phyloP scores from a whole-genome alignment of 371 early-diverging fungal genomes.

The Conidiobolus coronatus region DNA sequence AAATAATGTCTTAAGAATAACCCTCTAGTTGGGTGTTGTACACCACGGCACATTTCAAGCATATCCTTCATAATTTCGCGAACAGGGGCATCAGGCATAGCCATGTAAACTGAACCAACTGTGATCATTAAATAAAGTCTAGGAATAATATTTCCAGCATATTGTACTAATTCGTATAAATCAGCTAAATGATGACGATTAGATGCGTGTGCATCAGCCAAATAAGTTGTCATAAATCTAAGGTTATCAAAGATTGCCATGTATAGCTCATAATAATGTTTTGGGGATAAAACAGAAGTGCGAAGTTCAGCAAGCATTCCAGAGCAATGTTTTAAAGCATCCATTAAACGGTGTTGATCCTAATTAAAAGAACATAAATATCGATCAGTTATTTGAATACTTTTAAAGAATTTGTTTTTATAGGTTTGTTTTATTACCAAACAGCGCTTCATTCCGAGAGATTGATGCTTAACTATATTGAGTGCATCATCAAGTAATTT shows the following conservation, averaged over 20 bases:
- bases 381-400: background rate
- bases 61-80: slow-evolving; percentile 90
- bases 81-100: slow-evolving; percentile 60
- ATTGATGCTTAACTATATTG: slow-evolving; percentile 62
- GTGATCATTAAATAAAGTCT: slow-evolving; percentile 94
- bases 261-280: slow-evolving; percentile 94
- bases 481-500: slow-evolving; percentile 65
- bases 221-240: slow-evolving; percentile 61
- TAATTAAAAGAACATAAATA: slow-evolving; percentile 8
- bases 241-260: slow-evolving; percentile 91
- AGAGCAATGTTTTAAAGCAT: slow-evolving; percentile 86
- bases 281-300: slow-evolving; percentile 78
- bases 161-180: slow-evolving; percentile 90
- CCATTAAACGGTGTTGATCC: slow-evolving; percentile 78
- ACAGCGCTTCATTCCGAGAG: slow-evolving; percentile 70
- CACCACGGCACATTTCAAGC: slow-evolving; percentile 92
- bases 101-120: slow-evolving; percentile 84
- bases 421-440: slow-evolving; percentile 26
- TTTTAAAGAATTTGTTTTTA: background rate
- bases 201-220: slow-evolving; percentile 62
- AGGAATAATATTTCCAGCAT: slow-evolving; percentile 91
- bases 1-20: slow-evolving; percentile 86
- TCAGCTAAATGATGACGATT: slow-evolving; percentile 80
- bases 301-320: slow-evolving; percentile 87
- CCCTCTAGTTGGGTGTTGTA: slow-evolving; percentile 91